Conservation (phyloP, 768 basidiomycete genomes). For the Lactarius akahatsu region DNA sequence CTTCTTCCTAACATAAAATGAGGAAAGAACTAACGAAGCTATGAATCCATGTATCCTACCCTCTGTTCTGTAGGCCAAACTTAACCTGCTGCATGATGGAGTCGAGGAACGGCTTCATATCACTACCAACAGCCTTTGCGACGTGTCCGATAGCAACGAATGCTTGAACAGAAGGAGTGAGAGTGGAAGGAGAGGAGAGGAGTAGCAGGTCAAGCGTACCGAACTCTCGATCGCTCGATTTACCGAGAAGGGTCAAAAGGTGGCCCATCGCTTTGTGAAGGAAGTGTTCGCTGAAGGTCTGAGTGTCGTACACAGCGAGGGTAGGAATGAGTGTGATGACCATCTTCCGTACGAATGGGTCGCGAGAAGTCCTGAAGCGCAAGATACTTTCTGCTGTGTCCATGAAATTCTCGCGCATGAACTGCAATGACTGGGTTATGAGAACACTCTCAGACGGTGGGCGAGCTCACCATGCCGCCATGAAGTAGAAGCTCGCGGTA, state of each 20-base stretch:
- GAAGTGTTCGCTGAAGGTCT: constrained; percentile 87
- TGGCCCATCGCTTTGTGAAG: constrained; percentile 94
- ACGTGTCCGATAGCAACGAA: constrained; percentile 97
- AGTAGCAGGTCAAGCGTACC: constrained; percentile 47
- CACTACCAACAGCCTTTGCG: constrained; percentile 85
- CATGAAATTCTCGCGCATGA: constrained; percentile 84
- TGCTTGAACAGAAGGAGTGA: constrained; percentile 46
- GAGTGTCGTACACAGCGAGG: constrained; percentile 90
- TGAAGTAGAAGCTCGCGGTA: constrained; percentile 89
- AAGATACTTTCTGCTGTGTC: constrained; percentile 90
- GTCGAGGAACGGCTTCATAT: constrained; percentile 96
- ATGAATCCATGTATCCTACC: constrained; percentile 49
- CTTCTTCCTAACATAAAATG: constrained; percentile 66
- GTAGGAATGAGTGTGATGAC: constrained; percentile 96
- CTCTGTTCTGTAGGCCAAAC: constrained; percentile 79
- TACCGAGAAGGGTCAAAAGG: constrained; percentile 83
- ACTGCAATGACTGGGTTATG: constrained; percentile 43
- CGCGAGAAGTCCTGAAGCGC: constrained; percentile 83
- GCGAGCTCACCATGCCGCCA: constrained; percentile 79
- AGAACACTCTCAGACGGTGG: background rate
- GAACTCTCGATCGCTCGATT: constrained; percentile 83
- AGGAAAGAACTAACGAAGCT: background rate
- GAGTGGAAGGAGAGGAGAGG: constrained; percentile 3
- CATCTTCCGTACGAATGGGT: constrained; percentile 85
- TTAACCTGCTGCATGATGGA: constrained; percentile 88